Percentiles rank a stretch among this genome's conserved stretches.
phyloP scores from a whole-genome alignment of 441 rosid genomes.

The Corymbia calophylla region DNA sequence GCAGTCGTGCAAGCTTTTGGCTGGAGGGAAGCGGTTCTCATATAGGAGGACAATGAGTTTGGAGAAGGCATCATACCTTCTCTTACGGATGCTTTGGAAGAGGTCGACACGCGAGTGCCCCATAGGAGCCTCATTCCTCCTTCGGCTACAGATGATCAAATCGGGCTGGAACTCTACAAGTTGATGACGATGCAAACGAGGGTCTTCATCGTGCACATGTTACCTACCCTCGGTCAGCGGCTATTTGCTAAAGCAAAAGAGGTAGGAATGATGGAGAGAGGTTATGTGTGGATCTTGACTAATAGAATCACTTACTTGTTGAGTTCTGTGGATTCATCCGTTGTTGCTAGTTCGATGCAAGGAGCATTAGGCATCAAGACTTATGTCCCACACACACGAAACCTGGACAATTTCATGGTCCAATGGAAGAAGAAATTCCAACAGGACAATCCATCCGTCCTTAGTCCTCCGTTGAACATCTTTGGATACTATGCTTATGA shows the following conservation, averaged over 20 bases:
- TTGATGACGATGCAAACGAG: conserved; percentile 48
- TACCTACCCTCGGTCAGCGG: conserved; percentile 25
- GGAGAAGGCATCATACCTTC: conserved; percentile 45
- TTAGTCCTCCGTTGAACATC: conserved; percentile 14
- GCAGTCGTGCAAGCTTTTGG: conserved; percentile 37
- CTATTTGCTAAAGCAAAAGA: conserved; percentile 39
- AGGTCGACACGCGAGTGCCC: conserved; percentile 25
- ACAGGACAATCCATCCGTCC: conserved; percentile 9
- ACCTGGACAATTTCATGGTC: conserved; percentile 12
- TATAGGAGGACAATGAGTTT: conserved; percentile 37
- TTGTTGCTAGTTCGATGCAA: conserved; percentile 24
- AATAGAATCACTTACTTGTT: conserved; percentile 22
- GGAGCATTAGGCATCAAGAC: conserved; percentile 44
- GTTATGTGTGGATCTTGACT: conserved; percentile 59
- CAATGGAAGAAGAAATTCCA: conserved; percentile 31
- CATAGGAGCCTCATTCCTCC: conserved; percentile 34
- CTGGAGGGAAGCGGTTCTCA: conserved; percentile 51
- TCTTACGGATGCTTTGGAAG: conserved; percentile 39
- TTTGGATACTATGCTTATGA: conserved; percentile 57
- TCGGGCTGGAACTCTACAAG: conserved; percentile 36
- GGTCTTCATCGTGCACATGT: conserved; percentile 58
- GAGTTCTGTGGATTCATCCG: background rate
- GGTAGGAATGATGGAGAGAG: conserved; percentile 43
- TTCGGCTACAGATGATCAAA: conserved; percentile 29
- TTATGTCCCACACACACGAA: conserved; percentile 21